Percentiles rank a stretch among this genome's conserved stretches.
phyloP scores from a whole-genome alignment of 2,329 filamentous ascomycete species.

The Fusarium virguliforme region DNA sequence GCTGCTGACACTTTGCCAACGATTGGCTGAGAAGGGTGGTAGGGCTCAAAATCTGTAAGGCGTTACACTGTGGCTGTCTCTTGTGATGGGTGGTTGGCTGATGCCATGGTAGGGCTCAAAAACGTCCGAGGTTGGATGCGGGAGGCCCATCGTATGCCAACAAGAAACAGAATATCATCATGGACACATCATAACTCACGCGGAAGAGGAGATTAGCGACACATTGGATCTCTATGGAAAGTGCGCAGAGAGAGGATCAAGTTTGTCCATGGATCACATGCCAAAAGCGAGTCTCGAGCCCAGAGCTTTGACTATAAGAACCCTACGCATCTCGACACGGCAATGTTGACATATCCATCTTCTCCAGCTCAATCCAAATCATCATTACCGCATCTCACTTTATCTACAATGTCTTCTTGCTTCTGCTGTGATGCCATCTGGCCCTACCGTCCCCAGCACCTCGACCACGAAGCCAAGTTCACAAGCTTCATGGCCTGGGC shows the following conservation, averaged over 20 bases:
- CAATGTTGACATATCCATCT: neutral
- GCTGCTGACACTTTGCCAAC: neutral
- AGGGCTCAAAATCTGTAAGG: slow-evolving; percentile 18
- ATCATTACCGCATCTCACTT: neutral
- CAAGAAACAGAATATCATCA: neutral
- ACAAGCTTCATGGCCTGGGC: slow-evolving; percentile 22
- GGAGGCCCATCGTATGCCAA: neutral
- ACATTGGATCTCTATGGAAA: neutral
- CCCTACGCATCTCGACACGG: neutral
- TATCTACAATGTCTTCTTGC: slow-evolving; percentile 14
- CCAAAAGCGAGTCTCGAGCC: neutral
- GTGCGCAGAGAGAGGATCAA: neutral
- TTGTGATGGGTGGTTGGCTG: neutral
- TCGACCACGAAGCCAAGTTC: slow-evolving; percentile 25
- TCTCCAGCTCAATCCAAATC: neutral
- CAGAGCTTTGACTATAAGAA: neutral
- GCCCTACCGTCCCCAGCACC: slow-evolving; percentile 21
- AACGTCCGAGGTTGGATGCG: neutral
- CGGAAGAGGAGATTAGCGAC: neutral
- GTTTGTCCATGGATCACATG: neutral
- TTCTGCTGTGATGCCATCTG: slow-evolving; percentile 20
- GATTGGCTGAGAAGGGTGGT: neutral
- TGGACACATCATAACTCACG: neutral
- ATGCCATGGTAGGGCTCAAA: slow-evolving; percentile 13
- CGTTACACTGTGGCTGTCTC: neutral